Conservation (phyloP, 176 grass and related monocot species). For the Eleusine indica region DNA sequence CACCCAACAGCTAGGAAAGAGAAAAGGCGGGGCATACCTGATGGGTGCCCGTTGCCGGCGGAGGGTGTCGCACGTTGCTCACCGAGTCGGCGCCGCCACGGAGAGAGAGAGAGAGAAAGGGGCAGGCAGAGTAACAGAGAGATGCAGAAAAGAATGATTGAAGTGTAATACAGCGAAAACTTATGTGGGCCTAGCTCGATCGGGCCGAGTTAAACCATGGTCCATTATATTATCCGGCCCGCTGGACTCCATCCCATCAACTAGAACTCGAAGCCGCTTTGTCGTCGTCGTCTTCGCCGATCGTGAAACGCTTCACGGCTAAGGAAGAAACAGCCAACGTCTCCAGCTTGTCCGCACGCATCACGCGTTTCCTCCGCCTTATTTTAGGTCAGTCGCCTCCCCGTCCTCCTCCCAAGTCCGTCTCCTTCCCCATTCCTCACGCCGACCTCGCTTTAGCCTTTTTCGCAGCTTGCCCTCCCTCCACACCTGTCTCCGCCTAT, state of each 20-base stretch:
- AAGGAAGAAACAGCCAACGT: slow-evolving; percentile 27
- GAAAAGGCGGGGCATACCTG: neutral
- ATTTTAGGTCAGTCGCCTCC: slow-evolving; percentile 24
- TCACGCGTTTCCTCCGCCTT: slow-evolving; percentile 34
- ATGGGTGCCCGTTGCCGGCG: neutral
- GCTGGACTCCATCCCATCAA: neutral
- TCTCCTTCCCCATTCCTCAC: neutral
- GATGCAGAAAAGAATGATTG: neutral
- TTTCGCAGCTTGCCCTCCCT: neutral
- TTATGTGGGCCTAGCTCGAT: too few relatives aligned
- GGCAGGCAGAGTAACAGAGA: neutral
- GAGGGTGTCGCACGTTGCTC: neutral
- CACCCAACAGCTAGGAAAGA: neutral
- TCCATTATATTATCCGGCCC: neutral
- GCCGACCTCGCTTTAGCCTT: neutral
- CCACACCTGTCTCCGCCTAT: neutral
- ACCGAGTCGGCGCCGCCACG: neutral
- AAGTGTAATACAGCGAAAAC: neutral
- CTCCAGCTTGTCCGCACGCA: slow-evolving; percentile 5
- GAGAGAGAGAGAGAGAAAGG: neutral
- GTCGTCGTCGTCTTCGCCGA: neutral
- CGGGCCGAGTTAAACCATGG: neutral
- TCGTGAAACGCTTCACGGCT: slow-evolving; percentile 11
- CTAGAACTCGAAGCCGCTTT: too few relatives aligned
- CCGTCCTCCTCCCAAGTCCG: neutral